Percentiles rank a stretch among this genome's conserved stretches.
phyloP scores from a whole-genome alignment of 208 protist species.

The Wallacemonas sp. region DNA sequence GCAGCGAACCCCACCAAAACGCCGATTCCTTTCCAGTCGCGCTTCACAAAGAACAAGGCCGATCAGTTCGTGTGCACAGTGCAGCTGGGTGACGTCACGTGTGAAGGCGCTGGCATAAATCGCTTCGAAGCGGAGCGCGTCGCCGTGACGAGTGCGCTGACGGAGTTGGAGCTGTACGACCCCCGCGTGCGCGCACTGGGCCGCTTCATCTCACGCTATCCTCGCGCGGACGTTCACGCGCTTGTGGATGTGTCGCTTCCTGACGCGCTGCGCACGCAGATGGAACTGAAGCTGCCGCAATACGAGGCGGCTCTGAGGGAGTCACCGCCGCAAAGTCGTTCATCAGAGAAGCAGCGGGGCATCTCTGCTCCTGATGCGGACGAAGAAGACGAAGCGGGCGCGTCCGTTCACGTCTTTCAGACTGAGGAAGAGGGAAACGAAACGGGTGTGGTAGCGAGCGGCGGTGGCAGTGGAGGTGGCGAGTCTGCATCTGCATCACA shows the following conservation, averaged over 20 bases:
- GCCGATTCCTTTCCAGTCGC: slow-evolving; percentile 9
- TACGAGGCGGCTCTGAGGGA: background rate
- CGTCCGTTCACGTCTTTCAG: no score
- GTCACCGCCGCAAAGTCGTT: no score
- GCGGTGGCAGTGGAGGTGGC: no score
- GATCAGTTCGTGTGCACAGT: slow-evolving; percentile 47
- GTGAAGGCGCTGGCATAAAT: slow-evolving; percentile 61
- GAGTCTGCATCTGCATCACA: no score
- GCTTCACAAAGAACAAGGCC: background rate
- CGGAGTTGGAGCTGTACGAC: slow-evolving; percentile 69
- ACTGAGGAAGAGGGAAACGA: no score
- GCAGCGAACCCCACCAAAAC: no score
- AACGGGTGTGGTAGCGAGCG: no score
- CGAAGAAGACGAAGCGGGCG: no score
- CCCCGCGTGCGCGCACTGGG: slow-evolving; percentile 55
- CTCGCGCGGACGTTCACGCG: slow-evolving; percentile 35
- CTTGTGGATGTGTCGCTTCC: slow-evolving; percentile 49
- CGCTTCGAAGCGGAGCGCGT: slow-evolving; percentile 74
- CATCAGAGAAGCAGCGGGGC: no score
- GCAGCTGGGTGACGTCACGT: slow-evolving; percentile 31
- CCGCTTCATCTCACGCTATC: slow-evolving; percentile 50
- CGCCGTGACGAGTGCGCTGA: slow-evolving; percentile 47
- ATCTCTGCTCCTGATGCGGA: no score
- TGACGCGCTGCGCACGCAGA: slow-evolving; percentile 21
- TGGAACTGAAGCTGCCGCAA: slow-evolving; percentile 20